Percentiles rank a stretch among this genome's conserved stretches.
Evolutionary conservation across 1,284 basidiomycete genomes (phyloP).

Genomic region (Phaffia rhodozyma): DNA sequence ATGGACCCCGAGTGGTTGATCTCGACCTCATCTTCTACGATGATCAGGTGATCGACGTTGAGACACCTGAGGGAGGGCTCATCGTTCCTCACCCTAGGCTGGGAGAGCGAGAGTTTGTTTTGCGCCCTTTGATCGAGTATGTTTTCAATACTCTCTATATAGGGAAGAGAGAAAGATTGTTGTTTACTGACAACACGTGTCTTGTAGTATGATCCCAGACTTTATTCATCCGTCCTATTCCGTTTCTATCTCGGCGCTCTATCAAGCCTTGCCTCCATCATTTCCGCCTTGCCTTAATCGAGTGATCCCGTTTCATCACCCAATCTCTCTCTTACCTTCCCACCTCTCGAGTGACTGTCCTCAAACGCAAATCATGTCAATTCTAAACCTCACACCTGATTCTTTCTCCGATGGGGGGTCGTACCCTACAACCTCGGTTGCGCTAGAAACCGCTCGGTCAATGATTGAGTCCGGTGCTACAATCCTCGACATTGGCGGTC

Average conservation of each 20-base stretch:
- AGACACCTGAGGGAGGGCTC: slow-evolving; percentile 45
- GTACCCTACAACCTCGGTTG: slow-evolving; percentile 17
- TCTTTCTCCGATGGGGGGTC: slow-evolving; percentile 84
- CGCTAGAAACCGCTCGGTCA: slow-evolving; percentile 26
- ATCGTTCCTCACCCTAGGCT: slow-evolving; percentile 74
- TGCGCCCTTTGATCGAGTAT: slow-evolving; percentile 76
- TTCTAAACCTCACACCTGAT: slow-evolving; percentile 89
- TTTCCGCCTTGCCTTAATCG: slow-evolving; percentile 39
- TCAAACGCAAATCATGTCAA: slow-evolving; percentile 74
- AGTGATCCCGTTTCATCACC: slow-evolving; percentile 29
- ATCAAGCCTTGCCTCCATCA: slow-evolving; percentile 12
- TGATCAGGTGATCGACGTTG: slow-evolving; percentile 49
- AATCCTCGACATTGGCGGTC: slow-evolving; percentile 87
- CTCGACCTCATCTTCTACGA: slow-evolving; percentile 81
- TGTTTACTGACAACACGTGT: slow-evolving; percentile 21
- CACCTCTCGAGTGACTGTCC: slow-evolving; percentile 20
- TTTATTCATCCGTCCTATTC: slow-evolving; percentile 50
- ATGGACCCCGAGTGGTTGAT: slow-evolving; percentile 84
- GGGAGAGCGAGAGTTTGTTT: slow-evolving; percentile 78
- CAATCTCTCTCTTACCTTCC: slow-evolving; percentile 33
- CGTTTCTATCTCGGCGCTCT: slow-evolving; percentile 37
- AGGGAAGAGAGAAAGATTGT: not conserved
- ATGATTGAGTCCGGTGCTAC: slow-evolving; percentile 46
- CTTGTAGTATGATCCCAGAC: slow-evolving; percentile 22
- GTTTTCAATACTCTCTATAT: slow-evolving; percentile 27